These are phyloP conservation scores for Ganoderma resinaceum DNA, from an alignment of 1,284 basidiomycete species.

Conservation along the genomic window DNA sequence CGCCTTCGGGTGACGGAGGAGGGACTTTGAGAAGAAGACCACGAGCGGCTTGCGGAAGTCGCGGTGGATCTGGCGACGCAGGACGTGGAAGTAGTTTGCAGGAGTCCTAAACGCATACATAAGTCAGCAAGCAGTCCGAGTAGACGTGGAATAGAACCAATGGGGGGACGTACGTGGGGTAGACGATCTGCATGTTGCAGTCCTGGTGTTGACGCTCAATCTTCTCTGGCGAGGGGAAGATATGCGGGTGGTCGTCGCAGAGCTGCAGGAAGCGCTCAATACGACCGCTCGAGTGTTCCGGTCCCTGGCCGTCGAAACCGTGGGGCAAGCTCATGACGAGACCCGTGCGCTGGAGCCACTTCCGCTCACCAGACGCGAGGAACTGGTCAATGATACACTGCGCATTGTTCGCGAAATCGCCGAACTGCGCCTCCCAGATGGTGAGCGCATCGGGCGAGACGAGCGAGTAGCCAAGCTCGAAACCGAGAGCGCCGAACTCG, in stretches of 20 bases:
- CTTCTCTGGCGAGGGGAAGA: conserved; percentile 89
- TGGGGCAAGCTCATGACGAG: conserved; percentile 94
- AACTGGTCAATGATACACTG: conserved; percentile 99
- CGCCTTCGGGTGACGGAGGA: conserved; percentile 93
- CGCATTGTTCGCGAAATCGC: conserved; percentile 97
- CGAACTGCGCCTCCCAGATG: conserved; percentile 99
- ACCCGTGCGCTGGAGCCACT: conserved; percentile 97
- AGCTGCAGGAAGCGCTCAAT: conserved; percentile 98
- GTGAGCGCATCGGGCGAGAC: conserved; percentile 95
- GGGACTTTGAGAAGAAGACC: conserved; percentile 95
- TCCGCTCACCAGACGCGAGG: conserved; percentile 96
- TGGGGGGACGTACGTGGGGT: conserved; percentile 77
- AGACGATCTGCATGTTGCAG: conserved; percentile 99
- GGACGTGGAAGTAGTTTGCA: conserved; percentile 95
- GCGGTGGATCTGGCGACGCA: conserved; percentile 93
- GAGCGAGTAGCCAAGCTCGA: conserved; percentile 98
- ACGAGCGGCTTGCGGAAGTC: conserved; percentile 97
- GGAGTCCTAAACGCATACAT: conserved; percentile 64
- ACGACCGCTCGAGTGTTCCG: conserved; percentile 97
- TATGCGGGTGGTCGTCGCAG: conserved; percentile 95
- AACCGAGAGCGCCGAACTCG: conserved; percentile 95
- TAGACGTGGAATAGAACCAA: neutral
- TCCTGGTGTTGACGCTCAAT: conserved; percentile 97
- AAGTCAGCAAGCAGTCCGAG: conserved; percentile 25
- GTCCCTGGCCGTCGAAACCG: conserved; percentile 99